Conservation (phyloP, 1,284 basidiomycete species). For the Xerocomus nothofagi region DNA sequence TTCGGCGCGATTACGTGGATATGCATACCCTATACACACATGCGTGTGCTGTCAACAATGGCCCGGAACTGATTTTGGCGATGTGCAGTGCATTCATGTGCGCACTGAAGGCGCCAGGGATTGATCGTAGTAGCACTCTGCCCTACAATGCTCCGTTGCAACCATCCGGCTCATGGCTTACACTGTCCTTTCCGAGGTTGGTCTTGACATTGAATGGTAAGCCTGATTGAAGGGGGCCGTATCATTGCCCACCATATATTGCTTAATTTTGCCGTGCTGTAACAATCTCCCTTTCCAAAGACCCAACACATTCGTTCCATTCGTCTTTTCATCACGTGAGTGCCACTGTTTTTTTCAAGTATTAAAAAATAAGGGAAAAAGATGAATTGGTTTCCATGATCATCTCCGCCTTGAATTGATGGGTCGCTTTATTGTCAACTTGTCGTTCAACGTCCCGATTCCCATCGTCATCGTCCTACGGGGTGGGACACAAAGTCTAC, state of each 20-base stretch:
- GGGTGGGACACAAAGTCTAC: constrained; percentile 27
- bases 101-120: constrained; percentile 44
- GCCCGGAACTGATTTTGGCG: constrained; percentile 3
- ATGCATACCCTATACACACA: constrained; percentile 15
- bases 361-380: background rate
- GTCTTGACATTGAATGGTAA: constrained; percentile 15
- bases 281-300: constrained; percentile 14
- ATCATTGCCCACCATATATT: constrained; percentile 5
- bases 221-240: background rate
- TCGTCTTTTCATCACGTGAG: constrained; percentile 31
- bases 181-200: constrained; percentile 12
- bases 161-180: constrained; percentile 41
- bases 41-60: constrained; percentile 8
- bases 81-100: constrained; percentile 16
- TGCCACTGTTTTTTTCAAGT: constrained; percentile 1
- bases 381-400: constrained; percentile 15
- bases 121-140: constrained; percentile 44
- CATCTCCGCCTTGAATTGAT: constrained; percentile 33
- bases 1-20: constrained; percentile 33
- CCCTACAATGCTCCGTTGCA: constrained; percentile 43
- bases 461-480: constrained; percentile 15
- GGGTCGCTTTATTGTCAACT: no score
- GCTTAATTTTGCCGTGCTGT: constrained; percentile 11
- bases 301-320: constrained; percentile 21
- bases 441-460: constrained; percentile 13